A percentile compares a stretch with the other conserved stretches of the same genome.
phyloP scores from a whole-genome alignment of 164 flowering plant genomes.

The Sedum album region DNA sequence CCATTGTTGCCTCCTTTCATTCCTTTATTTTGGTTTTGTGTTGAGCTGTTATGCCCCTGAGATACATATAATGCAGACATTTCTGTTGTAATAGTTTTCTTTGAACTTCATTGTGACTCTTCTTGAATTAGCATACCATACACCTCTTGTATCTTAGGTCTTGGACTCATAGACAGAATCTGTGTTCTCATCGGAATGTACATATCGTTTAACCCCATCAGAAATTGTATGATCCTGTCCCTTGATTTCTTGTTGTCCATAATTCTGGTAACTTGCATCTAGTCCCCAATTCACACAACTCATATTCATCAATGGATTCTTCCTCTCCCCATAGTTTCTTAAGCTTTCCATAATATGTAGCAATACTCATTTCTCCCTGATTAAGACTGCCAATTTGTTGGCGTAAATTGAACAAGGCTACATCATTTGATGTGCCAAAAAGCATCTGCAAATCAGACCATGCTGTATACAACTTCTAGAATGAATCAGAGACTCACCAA shows the following conservation, averaged over 20 bases:
- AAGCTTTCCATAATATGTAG: not conserved
- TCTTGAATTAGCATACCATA: not conserved
- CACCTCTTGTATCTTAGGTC: not conserved
- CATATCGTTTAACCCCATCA: not conserved
- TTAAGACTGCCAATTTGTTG: not conserved
- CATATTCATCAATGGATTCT: not conserved
- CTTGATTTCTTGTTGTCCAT: not conserved
- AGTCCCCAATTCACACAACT: not conserved
- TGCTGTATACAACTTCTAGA: not conserved
- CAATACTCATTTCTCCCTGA: not conserved
- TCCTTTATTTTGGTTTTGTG: not conserved
- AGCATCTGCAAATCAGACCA: not conserved
- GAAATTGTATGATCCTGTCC: not conserved
- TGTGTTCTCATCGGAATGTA: not conserved
- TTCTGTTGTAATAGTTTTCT: not conserved
- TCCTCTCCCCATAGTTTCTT: not conserved
- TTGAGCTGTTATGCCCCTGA: not conserved
- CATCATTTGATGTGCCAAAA: not conserved
- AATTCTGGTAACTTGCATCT: not conserved
- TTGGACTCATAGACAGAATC: not conserved
- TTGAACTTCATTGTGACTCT: not conserved
- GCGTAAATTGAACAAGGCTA: not conserved
- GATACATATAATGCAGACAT: not conserved
- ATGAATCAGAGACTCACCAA: not conserved
- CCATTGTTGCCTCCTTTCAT: not conserved